Base-by-base conservation (phyloP, 2,329 filamentous ascomycete species). In the Xylaria sp. region DNA sequence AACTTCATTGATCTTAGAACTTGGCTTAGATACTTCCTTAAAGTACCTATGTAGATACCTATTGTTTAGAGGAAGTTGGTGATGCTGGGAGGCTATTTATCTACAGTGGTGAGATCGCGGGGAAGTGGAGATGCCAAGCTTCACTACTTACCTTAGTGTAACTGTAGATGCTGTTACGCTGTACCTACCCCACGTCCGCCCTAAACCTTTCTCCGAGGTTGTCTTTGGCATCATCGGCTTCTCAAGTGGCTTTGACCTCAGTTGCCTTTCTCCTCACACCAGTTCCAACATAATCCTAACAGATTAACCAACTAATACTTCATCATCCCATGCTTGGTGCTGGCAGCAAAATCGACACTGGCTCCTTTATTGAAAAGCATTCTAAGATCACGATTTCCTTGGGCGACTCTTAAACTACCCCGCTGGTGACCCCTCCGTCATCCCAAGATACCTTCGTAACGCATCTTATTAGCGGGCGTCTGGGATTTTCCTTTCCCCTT, bases 41-140 rank as follows among this genome's bases (percentile, higher is more conserved):
- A 27, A 27, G 4, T 27, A 27, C 24, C 24, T 27, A 27, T 27
- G 24, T 27, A 27, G 24, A 27, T 27, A n/a, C n/a, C n/a, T n/a
- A 27, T 27, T 27, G 24, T 27, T 27, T 27, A 27, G 24, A 4
- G 24, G 4, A 4, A 27, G 24, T 27, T 27, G 24, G 24, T 27
- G 24, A 27, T 27, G 24, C 2, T 4, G 2, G 4, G 24, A 27
- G 24, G 24, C 24, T 27, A 27, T 27, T 27, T 27, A 27, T 27
- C 24, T 27, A 27, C 24, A 27, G 34, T 42, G n/a, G n/a, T 30
- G 51, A 19, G n/a, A 65, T 51, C 47, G 55, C 32, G 62, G 62
- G 36, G 62, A 65, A 59, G 62, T 55, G 56, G 63, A 21, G 57
- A 32, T 6, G 56, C 56, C 30, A 65, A 65, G 63, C 48, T 55